Evolutionary conservation across 1,284 basidiomycete species (phyloP).

Genomic region (Apiotrichum brassicae): DNA sequence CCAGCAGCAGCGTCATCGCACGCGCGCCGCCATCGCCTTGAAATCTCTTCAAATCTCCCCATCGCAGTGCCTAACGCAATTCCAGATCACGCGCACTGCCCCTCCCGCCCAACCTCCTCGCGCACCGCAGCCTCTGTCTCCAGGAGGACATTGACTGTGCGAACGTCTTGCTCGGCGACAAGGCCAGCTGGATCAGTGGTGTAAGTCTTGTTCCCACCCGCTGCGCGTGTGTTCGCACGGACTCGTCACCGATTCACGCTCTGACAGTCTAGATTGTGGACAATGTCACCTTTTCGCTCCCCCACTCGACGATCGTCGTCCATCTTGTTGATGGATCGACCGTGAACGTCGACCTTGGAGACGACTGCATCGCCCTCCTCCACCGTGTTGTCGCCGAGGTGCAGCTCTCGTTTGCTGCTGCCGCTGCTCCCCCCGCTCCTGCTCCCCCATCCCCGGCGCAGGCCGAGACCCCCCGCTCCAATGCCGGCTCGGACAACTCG

Average conservation of each 20-base stretch:
- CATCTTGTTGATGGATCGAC: slow-evolving; percentile 41
- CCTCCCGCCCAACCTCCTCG: slow-evolving; percentile 44
- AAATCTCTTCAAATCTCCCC: neutral
- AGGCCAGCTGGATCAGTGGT: slow-evolving; percentile 45
- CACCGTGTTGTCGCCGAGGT: slow-evolving; percentile 44
- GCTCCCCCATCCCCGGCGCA: slow-evolving; percentile 25
- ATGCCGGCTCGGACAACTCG: slow-evolving; percentile 10
- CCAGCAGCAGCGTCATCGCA: too few relatives aligned
- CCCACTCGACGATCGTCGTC: slow-evolving; percentile 31
- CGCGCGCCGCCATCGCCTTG: neutral
- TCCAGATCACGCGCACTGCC: slow-evolving; percentile 37
- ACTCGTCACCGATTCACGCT: neutral
- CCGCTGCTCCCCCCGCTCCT: slow-evolving; percentile 15
- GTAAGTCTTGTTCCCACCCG: slow-evolving; percentile 18
- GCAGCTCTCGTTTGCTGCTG: slow-evolving; percentile 40
- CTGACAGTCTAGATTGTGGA: slow-evolving; percentile 32
- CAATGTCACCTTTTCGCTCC: slow-evolving; percentile 45
- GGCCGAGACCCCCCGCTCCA: slow-evolving; percentile 16
- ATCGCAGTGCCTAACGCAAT: neutral
- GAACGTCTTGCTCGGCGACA: slow-evolving; percentile 46
- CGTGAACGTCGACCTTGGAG: slow-evolving; percentile 30
- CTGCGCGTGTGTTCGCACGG: neutral
- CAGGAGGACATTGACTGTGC: slow-evolving; percentile 44
- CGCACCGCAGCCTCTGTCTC: slow-evolving; percentile 40
- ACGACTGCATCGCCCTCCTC: slow-evolving; percentile 26